These are phyloP conservation scores for Chalaropsis ovoidea DNA, from an alignment of 2,329 filamentous ascomycete species.

Conservation along the genomic window DNA sequence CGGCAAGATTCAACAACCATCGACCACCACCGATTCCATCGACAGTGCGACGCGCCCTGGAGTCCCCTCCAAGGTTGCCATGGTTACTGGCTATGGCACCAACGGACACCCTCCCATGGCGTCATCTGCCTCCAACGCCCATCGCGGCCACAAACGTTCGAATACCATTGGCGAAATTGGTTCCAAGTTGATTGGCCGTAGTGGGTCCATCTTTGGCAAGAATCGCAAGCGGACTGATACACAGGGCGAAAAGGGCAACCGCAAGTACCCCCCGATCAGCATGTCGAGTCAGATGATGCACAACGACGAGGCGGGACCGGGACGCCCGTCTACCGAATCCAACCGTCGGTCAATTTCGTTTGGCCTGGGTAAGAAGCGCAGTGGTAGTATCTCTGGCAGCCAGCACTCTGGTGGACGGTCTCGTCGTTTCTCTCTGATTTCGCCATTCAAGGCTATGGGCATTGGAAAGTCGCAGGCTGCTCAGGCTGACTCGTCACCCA, in stretches of 20 bases:
- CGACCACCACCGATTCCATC: slow-evolving; percentile 45
- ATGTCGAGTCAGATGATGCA: slow-evolving; percentile 52
- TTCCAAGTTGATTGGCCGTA: slow-evolving; percentile 75
- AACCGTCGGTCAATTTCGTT: slow-evolving; percentile 60
- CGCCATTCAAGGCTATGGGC: slow-evolving; percentile 50
- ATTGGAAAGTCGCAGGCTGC: slow-evolving; percentile 37
- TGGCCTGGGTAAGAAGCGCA: slow-evolving; percentile 59
- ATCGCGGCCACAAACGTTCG: slow-evolving; percentile 55
- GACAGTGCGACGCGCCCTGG: slow-evolving; percentile 58
- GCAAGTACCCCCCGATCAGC: slow-evolving; percentile 79
- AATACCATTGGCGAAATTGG: slow-evolving; percentile 72
- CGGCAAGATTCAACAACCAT: slow-evolving; percentile 76
- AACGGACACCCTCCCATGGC: slow-evolving; percentile 39
- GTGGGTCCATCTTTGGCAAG: slow-evolving; percentile 63
- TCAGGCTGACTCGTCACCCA: slow-evolving; percentile 35
- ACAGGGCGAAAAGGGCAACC: slow-evolving; percentile 38
- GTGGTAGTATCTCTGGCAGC: slow-evolving; percentile 52
- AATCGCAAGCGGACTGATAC: slow-evolving; percentile 43
- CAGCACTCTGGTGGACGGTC: slow-evolving; percentile 48
- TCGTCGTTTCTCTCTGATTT: slow-evolving; percentile 62
- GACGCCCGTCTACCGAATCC: slow-evolving; percentile 60
- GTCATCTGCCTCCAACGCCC: background rate
- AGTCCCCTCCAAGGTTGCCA: slow-evolving; percentile 50
- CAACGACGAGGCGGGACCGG: slow-evolving; percentile 42
- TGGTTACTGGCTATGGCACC: slow-evolving; percentile 47